Conservation (phyloP, 78 protist genomes). For the Guillardia theta region DNA sequence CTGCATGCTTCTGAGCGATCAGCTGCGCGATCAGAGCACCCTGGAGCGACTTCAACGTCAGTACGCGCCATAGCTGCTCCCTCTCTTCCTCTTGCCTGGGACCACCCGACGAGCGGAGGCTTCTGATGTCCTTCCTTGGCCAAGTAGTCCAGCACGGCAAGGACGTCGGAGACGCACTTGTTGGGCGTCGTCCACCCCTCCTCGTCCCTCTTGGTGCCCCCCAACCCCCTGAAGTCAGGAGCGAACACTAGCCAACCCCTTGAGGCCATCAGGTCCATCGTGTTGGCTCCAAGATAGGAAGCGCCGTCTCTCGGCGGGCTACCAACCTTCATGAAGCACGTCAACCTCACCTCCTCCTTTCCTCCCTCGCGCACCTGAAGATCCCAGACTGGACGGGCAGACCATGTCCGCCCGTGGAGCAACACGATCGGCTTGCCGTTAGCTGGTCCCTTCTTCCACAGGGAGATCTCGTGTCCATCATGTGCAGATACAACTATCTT, state of each 20-base stretch:
- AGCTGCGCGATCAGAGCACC: neutral
- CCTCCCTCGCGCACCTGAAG: neutral
- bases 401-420: neutral
- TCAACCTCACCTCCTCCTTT: neutral
- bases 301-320: neutral
- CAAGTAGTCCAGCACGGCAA: neutral
- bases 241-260: neutral
- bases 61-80: too few species aligned
- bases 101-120: conserved; percentile 7
- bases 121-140: neutral
- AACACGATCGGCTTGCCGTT: neutral
- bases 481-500: neutral
- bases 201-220: neutral
- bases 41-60: too few species aligned
- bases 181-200: conserved; percentile 8
- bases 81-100: too few species aligned
- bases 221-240: neutral
- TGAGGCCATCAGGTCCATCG: neutral
- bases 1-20: neutral
- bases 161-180: neutral
- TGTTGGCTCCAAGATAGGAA: neutral
- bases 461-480: neutral
- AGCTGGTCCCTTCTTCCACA: neutral
- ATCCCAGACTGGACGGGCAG: conserved; percentile 12
- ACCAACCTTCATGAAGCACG: neutral